Evolutionary conservation across 495 filamentous ascomycete genomes (phyloP).

Genomic region (Pyrenopolyporus hunteri): DNA sequence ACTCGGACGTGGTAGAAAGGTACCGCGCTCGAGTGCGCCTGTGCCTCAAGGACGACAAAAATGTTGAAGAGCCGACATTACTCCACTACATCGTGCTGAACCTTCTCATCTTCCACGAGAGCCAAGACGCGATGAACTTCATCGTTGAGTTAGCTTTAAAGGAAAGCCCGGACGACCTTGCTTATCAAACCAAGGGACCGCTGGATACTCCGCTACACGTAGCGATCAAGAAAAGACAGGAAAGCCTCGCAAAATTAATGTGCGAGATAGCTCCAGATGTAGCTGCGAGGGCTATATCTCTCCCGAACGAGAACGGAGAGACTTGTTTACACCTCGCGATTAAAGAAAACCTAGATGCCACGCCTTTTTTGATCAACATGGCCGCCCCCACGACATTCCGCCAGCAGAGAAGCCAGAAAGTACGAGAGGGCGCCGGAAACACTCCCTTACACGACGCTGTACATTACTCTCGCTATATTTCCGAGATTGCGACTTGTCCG

Average conservation of each 20-base stretch:
- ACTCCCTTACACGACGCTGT: constrained; percentile 15
- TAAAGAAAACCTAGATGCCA: constrained; percentile 14
- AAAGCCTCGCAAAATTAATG: constrained; percentile 16
- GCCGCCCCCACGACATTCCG: constrained; percentile 5
- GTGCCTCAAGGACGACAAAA: constrained; percentile 15
- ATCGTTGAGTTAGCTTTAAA: constrained; percentile 11
- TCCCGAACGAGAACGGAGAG: constrained; percentile 20
- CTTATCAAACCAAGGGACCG: constrained; percentile 11
- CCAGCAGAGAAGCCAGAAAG: constrained; percentile 14
- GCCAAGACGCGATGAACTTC: constrained; percentile 16
- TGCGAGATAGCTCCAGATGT: constrained; percentile 12
- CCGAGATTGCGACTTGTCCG: constrained; percentile 7
- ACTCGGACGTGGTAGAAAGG: constrained; percentile 7
- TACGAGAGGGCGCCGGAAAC: constrained; percentile 11
- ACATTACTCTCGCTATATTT: constrained; percentile 17
- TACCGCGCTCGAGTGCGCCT: constrained; percentile 16
- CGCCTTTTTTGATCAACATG: constrained; percentile 11
- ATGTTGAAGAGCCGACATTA: constrained; percentile 16
- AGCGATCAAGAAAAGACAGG: constrained; percentile 19
- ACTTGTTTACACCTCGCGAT: constrained; percentile 17
- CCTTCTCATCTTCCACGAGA: constrained; percentile 13
- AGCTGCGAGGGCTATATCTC: constrained; percentile 21
- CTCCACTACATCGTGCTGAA: constrained; percentile 16
- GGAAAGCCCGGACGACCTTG: constrained; percentile 11
- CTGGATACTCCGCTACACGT: constrained; percentile 17